phyloP scores from a whole-genome alignment of 768 basidiomycete species.

The Chiua virens region DNA sequence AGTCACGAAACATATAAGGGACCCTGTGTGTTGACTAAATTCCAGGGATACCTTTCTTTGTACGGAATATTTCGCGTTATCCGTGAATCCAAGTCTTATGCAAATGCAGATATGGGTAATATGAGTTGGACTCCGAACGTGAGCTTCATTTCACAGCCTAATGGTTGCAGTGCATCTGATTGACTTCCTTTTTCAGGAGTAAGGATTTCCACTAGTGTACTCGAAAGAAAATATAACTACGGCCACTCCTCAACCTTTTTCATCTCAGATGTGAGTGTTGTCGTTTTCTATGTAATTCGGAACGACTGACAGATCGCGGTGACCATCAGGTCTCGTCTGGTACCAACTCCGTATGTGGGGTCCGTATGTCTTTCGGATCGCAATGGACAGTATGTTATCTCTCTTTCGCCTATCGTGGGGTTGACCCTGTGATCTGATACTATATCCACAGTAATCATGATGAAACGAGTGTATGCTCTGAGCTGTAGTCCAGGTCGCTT shows the following conservation, averaged over 20 bases:
- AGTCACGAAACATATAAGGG: neutral
- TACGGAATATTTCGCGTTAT: neutral
- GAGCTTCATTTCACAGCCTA: neutral
- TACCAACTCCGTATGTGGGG: constrained; percentile 17
- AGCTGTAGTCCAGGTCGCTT: constrained; percentile 4
- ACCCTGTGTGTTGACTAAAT: neutral
- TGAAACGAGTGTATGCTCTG: constrained; percentile 16
- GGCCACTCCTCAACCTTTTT: too few relatives aligned
- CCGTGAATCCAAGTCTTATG: neutral
- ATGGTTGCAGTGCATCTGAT: neutral
- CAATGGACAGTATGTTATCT: constrained; percentile 18
- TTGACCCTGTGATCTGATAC: neutral
- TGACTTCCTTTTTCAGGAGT: constrained; percentile 7
- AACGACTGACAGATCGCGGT: neutral
- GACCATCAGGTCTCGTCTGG: constrained; percentile 11
- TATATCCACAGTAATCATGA: constrained; percentile 16
- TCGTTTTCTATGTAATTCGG: neutral
- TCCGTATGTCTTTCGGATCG: constrained; percentile 10
- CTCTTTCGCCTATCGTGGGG: neutral
- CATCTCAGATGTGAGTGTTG: constrained; percentile 9
- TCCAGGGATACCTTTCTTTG: constrained; percentile 8
- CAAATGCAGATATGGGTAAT: constrained; percentile 1
- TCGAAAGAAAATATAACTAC: too few relatives aligned
- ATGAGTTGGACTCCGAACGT: constrained; percentile 10
- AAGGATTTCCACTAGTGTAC: neutral